These are phyloP conservation scores for Puccinia coronata DNA, from an alignment of 1,284 basidiomycete species.

Conservation along the genomic window DNA sequence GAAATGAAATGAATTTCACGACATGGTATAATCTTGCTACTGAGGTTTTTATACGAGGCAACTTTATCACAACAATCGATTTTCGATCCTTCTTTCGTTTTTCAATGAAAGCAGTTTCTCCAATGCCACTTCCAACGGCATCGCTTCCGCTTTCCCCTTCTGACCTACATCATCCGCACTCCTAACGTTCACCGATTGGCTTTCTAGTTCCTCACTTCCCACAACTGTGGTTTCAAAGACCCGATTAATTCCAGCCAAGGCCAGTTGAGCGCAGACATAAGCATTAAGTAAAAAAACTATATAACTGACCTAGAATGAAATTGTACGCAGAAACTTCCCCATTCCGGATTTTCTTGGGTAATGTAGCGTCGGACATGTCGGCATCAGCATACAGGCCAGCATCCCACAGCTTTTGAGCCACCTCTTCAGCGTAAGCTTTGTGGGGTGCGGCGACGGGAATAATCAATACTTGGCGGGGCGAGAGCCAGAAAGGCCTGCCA, in stretches of 20 bases:
- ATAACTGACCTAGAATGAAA: conserved; percentile 82
- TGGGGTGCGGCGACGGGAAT: conserved; percentile 87
- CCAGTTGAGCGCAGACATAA: no score
- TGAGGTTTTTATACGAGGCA: background rate
- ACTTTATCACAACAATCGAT: conserved; percentile 59
- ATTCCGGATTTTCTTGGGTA: conserved; percentile 94
- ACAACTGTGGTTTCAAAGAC: conserved; percentile 72
- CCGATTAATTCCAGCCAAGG: no score
- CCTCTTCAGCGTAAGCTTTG: conserved; percentile 86
- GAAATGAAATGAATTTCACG: no score
- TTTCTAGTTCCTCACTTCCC: conserved; percentile 85
- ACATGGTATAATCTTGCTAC: background rate
- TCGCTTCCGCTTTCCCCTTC: conserved; percentile 69
- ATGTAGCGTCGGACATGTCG: conserved; percentile 86
- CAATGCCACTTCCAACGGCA: conserved; percentile 69
- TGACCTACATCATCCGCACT: conserved; percentile 79
- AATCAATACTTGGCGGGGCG: conserved; percentile 88
- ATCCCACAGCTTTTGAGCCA: conserved; percentile 70
- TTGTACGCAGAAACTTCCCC: conserved; percentile 91
- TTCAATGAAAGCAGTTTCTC: conserved; percentile 70
- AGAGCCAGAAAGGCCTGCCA: conserved; percentile 91
- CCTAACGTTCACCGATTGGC: conserved; percentile 62
- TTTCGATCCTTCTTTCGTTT: conserved; percentile 66
- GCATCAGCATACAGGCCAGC: conserved; percentile 85
- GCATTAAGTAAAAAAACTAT: background rate